Base-by-base conservation (phyloP, 768 basidiomycete genomes). In the Pleurotus ostreatus region DNA sequence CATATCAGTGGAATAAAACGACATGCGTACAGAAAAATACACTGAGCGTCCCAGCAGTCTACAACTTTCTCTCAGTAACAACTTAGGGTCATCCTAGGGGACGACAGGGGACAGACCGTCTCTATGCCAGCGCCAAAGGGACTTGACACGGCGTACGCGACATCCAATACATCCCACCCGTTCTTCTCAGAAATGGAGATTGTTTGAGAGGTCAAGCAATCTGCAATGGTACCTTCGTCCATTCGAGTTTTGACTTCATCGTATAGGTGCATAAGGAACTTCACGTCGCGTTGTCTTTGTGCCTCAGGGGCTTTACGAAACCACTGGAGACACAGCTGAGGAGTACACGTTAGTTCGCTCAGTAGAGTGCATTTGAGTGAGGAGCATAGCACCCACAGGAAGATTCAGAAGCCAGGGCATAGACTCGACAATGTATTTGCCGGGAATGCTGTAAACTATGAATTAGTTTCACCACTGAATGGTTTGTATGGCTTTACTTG, bases 81-180 rank as follows among this genome's bases (percentile, higher is more conserved):
- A 16, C 18, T 3, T 13, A 34, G 18, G 38, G n/a, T 43, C 12
- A 37, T 11, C 13, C 49, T 34, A 2, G 16, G 25, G 37, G 23
- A 22, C 15, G 23, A 22, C 15, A 55, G n/a, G 8, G 40, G 16
- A 4, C 8, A n/a, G 22, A 75, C 75, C 41, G 75, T 76, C 49
- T 78, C 77, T 15, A 75, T 76, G 0, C 77, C 78, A 22, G 78
- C 78, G 2, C 74, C 76, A 57, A 79, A 79, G 0, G 78, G 75
- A 49, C 73, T 71, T 5, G 71, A 75, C 18, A 76, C 68, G 2
- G 74, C 66, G 61, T 79, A 79, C 11, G 76, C 78, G 7, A 80
- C 60, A 43, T 79, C 75, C 11, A 78, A 53, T 34, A 76, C 76
- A 3, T 61, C 61, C 71, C 78, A 68, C 1, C 72, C 76, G 30